Evolutionary conservation across 2,329 filamentous ascomycete genomes (phyloP).

Genomic region (Cercospora canescens): DNA sequence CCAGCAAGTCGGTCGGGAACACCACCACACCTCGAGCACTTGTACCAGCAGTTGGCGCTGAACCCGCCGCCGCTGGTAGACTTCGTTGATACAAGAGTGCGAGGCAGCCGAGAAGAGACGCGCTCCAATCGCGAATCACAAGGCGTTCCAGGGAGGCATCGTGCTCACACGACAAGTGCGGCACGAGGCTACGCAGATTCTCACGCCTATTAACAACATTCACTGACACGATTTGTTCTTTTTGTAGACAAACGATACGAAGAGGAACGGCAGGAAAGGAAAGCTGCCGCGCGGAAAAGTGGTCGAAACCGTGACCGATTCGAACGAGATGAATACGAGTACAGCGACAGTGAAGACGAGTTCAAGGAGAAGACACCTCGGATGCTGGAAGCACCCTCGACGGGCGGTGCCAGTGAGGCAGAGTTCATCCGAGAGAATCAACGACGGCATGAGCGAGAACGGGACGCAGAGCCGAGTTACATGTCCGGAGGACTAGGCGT

Average conservation of each 20-base stretch:
- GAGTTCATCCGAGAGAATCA: conserved; percentile 34
- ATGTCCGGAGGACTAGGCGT: conserved; percentile 32
- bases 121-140: conserved; percentile 17
- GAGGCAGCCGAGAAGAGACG: conserved; percentile 18
- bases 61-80: conserved; percentile 15
- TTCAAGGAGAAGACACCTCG: conserved; percentile 31
- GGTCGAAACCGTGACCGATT: conserved; percentile 31
- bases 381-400: conserved; percentile 38
- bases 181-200: conserved; percentile 12
- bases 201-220: conserved; percentile 14
- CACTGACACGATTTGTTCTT: conserved; percentile 21
- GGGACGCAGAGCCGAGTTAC: conserved; percentile 28
- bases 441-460: conserved; percentile 28
- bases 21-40: conserved; percentile 17
- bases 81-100: conserved; percentile 19
- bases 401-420: conserved; percentile 20
- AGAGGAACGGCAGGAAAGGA: conserved; percentile 29
- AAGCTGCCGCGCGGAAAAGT: conserved; percentile 27
- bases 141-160: conserved; percentile 4
- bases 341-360: conserved; percentile 37
- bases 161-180: conserved; percentile 12
- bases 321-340: conserved; percentile 36
- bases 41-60: conserved; percentile 16
- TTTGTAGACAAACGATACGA: conserved; percentile 33
- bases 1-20: conserved; percentile 11